phyloP scores from a whole-genome alignment of 129 eudicot genomes.

The Lactuca saligna region DNA sequence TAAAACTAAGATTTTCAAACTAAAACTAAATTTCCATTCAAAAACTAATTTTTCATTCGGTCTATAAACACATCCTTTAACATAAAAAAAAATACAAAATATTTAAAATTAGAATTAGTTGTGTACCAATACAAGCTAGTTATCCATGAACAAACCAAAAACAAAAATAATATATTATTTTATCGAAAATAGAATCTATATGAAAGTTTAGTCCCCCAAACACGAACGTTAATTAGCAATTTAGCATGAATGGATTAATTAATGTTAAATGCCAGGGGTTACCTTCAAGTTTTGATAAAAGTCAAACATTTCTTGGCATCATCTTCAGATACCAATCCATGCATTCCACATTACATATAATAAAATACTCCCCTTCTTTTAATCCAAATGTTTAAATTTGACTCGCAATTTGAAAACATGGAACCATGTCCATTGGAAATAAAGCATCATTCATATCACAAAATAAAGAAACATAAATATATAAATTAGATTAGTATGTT shows the following conservation, averaged over 20 bases:
- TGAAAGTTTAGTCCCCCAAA: no score
- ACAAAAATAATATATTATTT: no score
- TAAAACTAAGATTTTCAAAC: no score
- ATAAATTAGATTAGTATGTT: background rate
- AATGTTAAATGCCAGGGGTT: slow-evolving; percentile 14
- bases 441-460: slow-evolving; percentile 13
- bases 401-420: slow-evolving; percentile 27
- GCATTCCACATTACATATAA: slow-evolving; percentile 16
- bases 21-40: no score
- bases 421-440: slow-evolving; percentile 34
- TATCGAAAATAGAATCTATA: no score
- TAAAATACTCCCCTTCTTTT: slow-evolving; percentile 13
- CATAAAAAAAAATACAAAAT: no score
- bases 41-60: no score
- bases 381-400: slow-evolving; percentile 14
- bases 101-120: no score
- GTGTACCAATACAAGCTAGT: no score
- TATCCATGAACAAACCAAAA: no score
- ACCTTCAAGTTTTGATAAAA: slow-evolving; percentile 15
- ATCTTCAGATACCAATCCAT: slow-evolving; percentile 22
- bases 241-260: slow-evolving; percentile 11
- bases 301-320: slow-evolving; percentile 22
- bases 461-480: background rate
- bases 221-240: background rate
- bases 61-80: no score